Conservation (phyloP, 257 asterid species). For the Voacanga thouarsii region DNA sequence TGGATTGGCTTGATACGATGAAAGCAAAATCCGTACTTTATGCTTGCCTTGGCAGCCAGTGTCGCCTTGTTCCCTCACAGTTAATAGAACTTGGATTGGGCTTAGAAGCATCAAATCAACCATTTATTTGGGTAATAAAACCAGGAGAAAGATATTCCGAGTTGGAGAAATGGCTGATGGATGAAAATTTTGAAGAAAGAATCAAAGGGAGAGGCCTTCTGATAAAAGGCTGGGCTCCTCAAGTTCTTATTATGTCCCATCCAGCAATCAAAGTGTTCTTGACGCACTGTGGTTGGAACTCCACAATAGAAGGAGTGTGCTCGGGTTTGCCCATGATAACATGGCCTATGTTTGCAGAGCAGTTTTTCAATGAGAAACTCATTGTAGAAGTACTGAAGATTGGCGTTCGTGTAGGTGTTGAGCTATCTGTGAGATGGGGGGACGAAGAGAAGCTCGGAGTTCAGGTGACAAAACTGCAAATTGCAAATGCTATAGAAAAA, state of each 20-base stretch:
- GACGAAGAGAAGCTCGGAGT: slow-evolving; percentile 43
- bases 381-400: slow-evolving; percentile 17
- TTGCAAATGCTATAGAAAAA: slow-evolving; percentile 28
- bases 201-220: slow-evolving; percentile 37
- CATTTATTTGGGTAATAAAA: slow-evolving; percentile 68
- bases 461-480: slow-evolving; percentile 32
- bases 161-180: slow-evolving; percentile 39
- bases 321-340: slow-evolving; percentile 34
- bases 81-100: slow-evolving; percentile 62
- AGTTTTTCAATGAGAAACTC: slow-evolving; percentile 32
- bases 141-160: slow-evolving; percentile 18
- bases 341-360: slow-evolving; percentile 54
- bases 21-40: slow-evolving; percentile 40
- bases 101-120: slow-evolving; percentile 45
- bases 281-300: slow-evolving; percentile 26
- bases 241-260: slow-evolving; percentile 25
- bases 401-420: slow-evolving; percentile 18
- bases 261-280: slow-evolving; percentile 19
- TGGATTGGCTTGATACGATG: slow-evolving; percentile 57
- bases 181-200: slow-evolving; percentile 38
- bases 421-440: slow-evolving; percentile 41
- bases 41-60: slow-evolving; percentile 78
- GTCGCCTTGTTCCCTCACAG: slow-evolving; percentile 52
- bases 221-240: slow-evolving; percentile 61
- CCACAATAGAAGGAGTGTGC: slow-evolving; percentile 23